Base-by-base conservation (phyloP, 2,329 filamentous ascomycete species). In the Eutypa lata region DNA sequence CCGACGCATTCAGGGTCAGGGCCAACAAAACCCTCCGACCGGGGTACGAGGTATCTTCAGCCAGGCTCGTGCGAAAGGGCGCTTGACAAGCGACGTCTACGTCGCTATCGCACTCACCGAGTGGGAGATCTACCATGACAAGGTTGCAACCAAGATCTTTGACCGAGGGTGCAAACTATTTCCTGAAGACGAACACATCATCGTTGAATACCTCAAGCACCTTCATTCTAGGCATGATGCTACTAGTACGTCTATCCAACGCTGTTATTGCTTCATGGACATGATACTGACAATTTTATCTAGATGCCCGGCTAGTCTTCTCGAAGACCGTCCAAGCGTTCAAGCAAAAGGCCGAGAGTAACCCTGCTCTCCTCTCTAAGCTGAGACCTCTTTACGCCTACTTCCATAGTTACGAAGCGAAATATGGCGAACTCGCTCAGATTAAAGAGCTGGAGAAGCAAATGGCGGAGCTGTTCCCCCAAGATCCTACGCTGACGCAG, bases 191-290 rank as follows among this genome's bases (percentile, higher is more conserved):
- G 92, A 96, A 68, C 81, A 86, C 53, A 97, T 97, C 72, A 91
- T 95, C 57, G 81, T 99, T 49, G 92, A 97, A 71, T 97, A 99
- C 70, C 79, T 99, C 63, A 97, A 96, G 74, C 94, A 96, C 71
- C 76, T 99, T 54, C 89, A 97, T 63, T 88, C 89, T 13, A 91
- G 90, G 67, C 93, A 96, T 62, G 94, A 99, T 71, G 87, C 91
- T 47, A 96, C 91, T 31, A 97, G 90, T 95, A 80, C 80, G 89
- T 79, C 31, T 31, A 1, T 31, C 13, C 7, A 45, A 24, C 26
- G 13, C n/a, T 22, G 16, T 48, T 5, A 51, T 42, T 21, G 16
- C 11, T 14, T 7, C 16, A 24, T 16, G 19, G 46, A 66, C 54
- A 14, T 14, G 51, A 42, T 48, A 55, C 65, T 57, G 65, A 52